Conservation (phyloP, 345 rosid species). For the Bruguiera sexangula region DNA sequence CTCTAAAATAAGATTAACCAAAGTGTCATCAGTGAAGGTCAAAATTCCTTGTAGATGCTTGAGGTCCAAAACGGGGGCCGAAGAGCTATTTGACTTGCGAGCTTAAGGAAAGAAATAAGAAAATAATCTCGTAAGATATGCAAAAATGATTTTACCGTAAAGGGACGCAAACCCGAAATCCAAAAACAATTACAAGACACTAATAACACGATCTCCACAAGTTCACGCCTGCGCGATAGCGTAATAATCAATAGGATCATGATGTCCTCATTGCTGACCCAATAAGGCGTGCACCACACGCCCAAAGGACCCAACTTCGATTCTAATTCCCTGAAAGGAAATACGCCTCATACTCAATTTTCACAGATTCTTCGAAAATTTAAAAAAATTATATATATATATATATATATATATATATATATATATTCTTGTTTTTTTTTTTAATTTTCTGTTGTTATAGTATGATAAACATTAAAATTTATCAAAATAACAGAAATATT, state of each 20-base stretch:
- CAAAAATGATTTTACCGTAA: not conserved
- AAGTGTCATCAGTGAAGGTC: no score
- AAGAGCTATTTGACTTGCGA: no score
- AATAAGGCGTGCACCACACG: slow-evolving; percentile 19
- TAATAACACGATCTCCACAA: slow-evolving; percentile 1
- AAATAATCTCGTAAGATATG: slow-evolving; percentile 3
- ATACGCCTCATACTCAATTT: no score
- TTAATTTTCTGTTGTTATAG: no score
- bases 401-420: not conserved
- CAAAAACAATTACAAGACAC: not conserved
- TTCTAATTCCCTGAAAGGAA: not conserved
- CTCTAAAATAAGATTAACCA: no score
- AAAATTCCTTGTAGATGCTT: no score
- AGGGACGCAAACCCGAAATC: not conserved
- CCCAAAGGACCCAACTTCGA: not conserved
- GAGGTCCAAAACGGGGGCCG: no score
- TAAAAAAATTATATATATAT: no score
- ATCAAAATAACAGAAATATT: no score
- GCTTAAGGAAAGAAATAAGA: not conserved
- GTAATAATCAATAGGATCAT: not conserved
- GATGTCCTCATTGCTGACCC: not conserved
- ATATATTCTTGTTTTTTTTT: no score
- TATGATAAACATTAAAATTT: not conserved
- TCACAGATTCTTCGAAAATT: not conserved
- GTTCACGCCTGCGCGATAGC: not conserved